These are phyloP conservation scores for Aspergillus melleus DNA, from an alignment of 2,329 filamentous ascomycete species.

Conservation along the genomic window DNA sequence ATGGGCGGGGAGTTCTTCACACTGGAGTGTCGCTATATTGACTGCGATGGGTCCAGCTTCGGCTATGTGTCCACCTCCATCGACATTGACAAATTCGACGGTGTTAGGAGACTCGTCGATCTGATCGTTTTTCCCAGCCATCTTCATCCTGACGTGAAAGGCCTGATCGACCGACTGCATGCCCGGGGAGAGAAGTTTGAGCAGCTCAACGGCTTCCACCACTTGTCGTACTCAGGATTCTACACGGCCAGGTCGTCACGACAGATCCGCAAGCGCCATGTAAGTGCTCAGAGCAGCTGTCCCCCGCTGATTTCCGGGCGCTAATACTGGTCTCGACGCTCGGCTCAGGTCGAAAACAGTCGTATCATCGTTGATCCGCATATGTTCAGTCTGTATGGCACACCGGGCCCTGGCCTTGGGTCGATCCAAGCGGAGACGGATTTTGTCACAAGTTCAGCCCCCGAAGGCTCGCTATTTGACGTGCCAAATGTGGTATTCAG, in stretches of 20 bases:
- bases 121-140: not conserved
- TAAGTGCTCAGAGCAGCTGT: not conserved
- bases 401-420: not conserved
- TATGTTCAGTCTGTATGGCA: not conserved
- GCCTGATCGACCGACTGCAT: not conserved
- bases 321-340: not conserved
- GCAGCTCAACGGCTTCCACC: not conserved
- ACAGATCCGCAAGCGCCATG: not conserved
- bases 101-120: not conserved
- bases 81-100: not conserved
- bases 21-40: not conserved
- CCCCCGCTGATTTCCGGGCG: too few relatives aligned
- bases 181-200: not conserved
- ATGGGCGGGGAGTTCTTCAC: not conserved
- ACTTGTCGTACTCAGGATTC: not conserved
- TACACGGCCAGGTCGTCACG: not conserved
- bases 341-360: not conserved
- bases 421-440: not conserved
- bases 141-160: not conserved
- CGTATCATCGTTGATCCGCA: not conserved
- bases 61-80: not conserved
- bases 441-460: too few relatives aligned
- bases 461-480: not conserved
- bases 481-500: not conserved
- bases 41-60: not conserved